Conservation (phyloP, 2,329 filamentous ascomycete species). For the Botrytis squamosa region DNA sequence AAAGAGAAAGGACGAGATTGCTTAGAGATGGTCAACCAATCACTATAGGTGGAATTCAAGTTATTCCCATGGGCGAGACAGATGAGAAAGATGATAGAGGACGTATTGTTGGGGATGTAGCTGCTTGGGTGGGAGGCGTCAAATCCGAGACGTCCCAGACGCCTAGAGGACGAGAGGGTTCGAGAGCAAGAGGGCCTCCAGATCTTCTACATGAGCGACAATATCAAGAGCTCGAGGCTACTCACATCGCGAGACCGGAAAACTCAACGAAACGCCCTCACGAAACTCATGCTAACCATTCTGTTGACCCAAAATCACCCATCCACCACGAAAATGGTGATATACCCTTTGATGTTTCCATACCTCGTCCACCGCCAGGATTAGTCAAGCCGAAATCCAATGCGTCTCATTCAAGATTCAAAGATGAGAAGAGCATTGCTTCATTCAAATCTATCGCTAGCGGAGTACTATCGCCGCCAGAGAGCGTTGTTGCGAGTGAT, state of each 20-base stretch:
- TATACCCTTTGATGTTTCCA: neutral
- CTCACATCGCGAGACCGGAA: neutral
- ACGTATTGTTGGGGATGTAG: neutral
- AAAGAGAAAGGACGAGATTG: constrained; percentile 79
- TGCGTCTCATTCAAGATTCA: neutral
- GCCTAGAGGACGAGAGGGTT: constrained; percentile 4
- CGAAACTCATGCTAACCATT: neutral
- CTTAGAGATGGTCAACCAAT: constrained; percentile 85
- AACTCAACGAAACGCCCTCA: neutral
- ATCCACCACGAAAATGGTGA: neutral
- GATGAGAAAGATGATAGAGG: constrained; percentile 8
- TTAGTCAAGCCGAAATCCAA: constrained; percentile 16
- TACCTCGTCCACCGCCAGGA: constrained; percentile 6
- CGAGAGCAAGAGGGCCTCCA: constrained; percentile 7
- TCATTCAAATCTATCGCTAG: constrained; percentile 18
- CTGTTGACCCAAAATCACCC: neutral
- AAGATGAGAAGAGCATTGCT: constrained; percentile 15
- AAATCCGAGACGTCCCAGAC: constrained; percentile 6
- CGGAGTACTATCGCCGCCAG: constrained; percentile 7
- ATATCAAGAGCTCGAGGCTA: constrained; percentile 1
- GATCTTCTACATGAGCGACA: neutral
- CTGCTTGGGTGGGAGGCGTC: constrained; percentile 18
- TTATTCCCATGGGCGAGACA: constrained; percentile 71
- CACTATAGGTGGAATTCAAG: constrained; percentile 87
- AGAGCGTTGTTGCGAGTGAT: constrained; percentile 14